Evolutionary conservation across 1,284 basidiomycete species (phyloP).

Genomic region (Takashimella koratensis): DNA sequence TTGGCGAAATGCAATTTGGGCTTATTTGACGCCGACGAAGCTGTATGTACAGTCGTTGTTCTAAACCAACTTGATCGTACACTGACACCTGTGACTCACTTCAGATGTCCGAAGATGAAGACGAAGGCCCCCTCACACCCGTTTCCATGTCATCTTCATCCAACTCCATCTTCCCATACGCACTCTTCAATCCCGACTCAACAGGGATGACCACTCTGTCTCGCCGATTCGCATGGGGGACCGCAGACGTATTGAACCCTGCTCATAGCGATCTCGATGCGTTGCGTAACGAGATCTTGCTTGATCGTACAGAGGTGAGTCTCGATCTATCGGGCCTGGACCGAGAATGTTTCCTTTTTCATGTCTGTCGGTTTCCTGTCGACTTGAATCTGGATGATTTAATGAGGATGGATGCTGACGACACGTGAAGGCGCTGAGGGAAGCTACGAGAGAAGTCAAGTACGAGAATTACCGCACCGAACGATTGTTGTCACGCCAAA

Average conservation of each 20-base stretch:
- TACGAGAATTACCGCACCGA: constrained; percentile 46
- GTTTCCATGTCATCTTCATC: constrained; percentile 1
- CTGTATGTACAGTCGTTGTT: neutral
- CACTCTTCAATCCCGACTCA: constrained; percentile 22
- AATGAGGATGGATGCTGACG: too few relatives aligned
- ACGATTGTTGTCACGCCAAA: constrained; percentile 18
- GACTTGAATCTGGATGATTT: too few relatives aligned
- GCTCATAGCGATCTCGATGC: constrained; percentile 30
- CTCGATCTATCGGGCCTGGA: too few relatives aligned
- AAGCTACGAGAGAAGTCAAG: constrained; percentile 36
- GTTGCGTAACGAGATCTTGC: constrained; percentile 30
- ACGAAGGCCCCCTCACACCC: constrained; percentile 6
- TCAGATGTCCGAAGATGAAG: constrained; percentile 8
- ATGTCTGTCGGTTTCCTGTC: too few relatives aligned
- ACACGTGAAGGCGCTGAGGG: constrained; percentile 24
- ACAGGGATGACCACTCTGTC: neutral
- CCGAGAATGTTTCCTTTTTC: too few relatives aligned
- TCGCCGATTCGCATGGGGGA: constrained; percentile 38
- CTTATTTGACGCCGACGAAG: neutral
- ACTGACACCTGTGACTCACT: too few relatives aligned
- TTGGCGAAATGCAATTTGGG: constrained; percentile 13
- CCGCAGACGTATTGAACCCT: constrained; percentile 27
- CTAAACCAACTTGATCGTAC: too few relatives aligned
- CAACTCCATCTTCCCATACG: constrained; percentile 16
- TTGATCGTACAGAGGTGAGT: constrained; percentile 19